Evolutionary conservation across 345 rosid species (phyloP), one percentile per base, ranked within the genome.

Genomic region (Populus pruinosa): DNA sequence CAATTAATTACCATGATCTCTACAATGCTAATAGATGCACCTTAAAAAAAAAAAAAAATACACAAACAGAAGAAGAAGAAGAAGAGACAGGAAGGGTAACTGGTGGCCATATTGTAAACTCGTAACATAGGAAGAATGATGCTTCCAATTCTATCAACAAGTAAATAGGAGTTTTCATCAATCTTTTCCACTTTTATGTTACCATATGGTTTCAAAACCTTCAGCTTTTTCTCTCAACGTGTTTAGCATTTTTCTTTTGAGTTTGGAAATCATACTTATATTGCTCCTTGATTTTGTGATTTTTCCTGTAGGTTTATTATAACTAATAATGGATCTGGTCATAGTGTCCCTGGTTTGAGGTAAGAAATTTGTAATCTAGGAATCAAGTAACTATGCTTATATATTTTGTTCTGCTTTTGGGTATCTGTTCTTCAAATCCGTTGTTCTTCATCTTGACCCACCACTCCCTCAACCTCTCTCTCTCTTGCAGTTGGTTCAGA

Each of bases 321-420:
- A 62, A 93, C 98, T 50, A 93, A 95, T 81, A 88, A 90, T 63
- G 98, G 93, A 69, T 95, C 99, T 0, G 98, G 99, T 10, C 99
- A 93, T 71, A 80, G 29, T 17, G 93, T 84, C 16, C 76, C 87
- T 72, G 97, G 94, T 53, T 83, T 91, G 86, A 93, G 91, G 98
- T 94, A 84, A 83, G 83, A 53, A 71, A 67, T 74, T 18, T 55
- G 77, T 44, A 76, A 59, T 61, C 14, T 65, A 59, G 33, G 14
- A 23, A 70, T n/a, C n/a, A 61, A 13, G 49, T 61, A 55, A 4
- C 55, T 16, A 18, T 29, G 44, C 25, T 29, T 31, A 36, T 74
- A 17, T 4, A 62, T 31, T 69, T 55, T 6, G 29, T 66, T 64
- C 41, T 17, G 4, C 9, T 8, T 36, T 12, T 47, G 35, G 33